Evolutionary conservation across 768 basidiomycete species (phyloP), one percentile per base, ranked within the genome.

Genomic region (Hericium alpestre): DNA sequence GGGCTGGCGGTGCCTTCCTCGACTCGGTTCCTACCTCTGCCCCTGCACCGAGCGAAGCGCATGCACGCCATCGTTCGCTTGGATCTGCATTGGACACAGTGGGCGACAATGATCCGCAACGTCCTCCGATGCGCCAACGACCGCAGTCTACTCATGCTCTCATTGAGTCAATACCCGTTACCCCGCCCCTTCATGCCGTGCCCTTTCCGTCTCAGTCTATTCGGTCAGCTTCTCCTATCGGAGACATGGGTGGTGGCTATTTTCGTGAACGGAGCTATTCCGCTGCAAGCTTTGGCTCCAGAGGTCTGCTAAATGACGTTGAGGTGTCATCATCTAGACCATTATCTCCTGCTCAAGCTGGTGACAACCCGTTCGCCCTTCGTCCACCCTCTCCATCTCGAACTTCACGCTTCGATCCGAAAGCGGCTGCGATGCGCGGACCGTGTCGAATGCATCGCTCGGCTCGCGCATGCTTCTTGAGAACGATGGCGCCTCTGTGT

Each of bases 391-490:
- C 78, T n/a, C 70, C 74, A 10, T 70, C 79, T 9, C 77, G 80
- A 46, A 76, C 80, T 22, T 90, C 87, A 18, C 79, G 83, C 37
- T 89, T 92, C 66, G 90, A 93, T 68, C 88, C 89, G n/a, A 91
- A 90, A 67, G 73, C 73, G 20, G 73, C 72, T 11, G 71, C 70
- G n/a, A 79, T 65, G 73, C 75, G 27, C 80, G 85, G 38, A 81
- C 84, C 8, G 57, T 74, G 57, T 90, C 87, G 3, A 81, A 80
- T 58, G 81, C 76, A 6, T 85, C 88, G 1, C 67, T 84, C 68
- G 86, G 82, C 7, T 83, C 87, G 27, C 79, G 79, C 49, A 74
- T 83, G 64, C 72, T 84, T 55, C 69, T 81, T 41, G 83, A 84
- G 50, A 76, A 81, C 58, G 82, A 81, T 56, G 75, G 57, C 51